Conservation (phyloP, 2,329 filamentous ascomycete genomes). For the Xylaria polymorpha region DNA sequence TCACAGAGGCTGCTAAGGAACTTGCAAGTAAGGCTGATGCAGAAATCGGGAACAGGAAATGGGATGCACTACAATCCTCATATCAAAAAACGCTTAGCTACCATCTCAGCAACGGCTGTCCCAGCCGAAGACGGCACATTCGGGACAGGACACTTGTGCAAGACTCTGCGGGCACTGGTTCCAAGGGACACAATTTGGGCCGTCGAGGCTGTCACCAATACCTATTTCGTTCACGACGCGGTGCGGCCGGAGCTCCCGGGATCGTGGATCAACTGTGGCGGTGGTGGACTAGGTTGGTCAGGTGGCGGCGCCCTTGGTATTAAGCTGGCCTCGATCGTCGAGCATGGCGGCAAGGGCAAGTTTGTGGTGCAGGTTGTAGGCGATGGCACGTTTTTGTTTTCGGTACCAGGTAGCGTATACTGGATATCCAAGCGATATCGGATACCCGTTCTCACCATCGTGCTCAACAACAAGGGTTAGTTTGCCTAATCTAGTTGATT, state of each 20-base stretch:
- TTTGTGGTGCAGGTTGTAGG: conserved; percentile 68
- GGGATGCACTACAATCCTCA: conserved; percentile 65
- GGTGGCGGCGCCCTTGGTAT: conserved; percentile 63
- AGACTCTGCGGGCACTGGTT: conserved; percentile 52
- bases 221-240: conserved; percentile 73
- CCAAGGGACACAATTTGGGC: conserved; percentile 73
- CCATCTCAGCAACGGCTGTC: conserved; percentile 66
- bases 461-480: conserved; percentile 67
- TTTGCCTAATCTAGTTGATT: conserved; percentile 3
- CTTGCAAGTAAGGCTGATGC: conserved; percentile 56
- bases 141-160: conserved; percentile 61
- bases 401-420: conserved; percentile 65
- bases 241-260: conserved; percentile 68
- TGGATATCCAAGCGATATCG: conserved; percentile 67
- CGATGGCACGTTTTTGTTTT: conserved; percentile 68
- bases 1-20: conserved; percentile 64
- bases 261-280: conserved; percentile 65
- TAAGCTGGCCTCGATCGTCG: conserved; percentile 58
- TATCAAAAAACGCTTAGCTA: conserved; percentile 68
- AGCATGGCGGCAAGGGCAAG: conserved; percentile 56
- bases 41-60: conserved; percentile 56
- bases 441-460: conserved; percentile 65
- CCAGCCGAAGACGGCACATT: conserved; percentile 72
- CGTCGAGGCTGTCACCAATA: conserved; percentile 80
- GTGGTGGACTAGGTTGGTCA: conserved; percentile 65